These are phyloP conservation scores for Sporothrix protearum DNA, from an alignment of 2,329 filamentous ascomycete genomes.

Conservation along the genomic window DNA sequence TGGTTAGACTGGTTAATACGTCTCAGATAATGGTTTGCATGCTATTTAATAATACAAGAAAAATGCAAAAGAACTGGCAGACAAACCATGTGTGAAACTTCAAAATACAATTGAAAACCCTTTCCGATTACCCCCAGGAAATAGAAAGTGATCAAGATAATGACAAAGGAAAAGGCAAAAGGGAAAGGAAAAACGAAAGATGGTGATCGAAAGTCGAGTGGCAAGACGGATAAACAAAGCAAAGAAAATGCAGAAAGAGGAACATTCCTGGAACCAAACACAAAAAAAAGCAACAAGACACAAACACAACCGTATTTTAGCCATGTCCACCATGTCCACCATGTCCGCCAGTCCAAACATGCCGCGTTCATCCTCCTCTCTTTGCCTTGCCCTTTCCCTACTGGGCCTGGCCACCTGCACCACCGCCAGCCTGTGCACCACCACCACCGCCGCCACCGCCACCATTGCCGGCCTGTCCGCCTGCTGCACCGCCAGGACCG, in stretches of 20 bases:
- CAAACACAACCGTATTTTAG: neutral
- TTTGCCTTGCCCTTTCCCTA: neutral
- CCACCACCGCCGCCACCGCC: conserved; percentile 2
- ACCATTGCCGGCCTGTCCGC: conserved; percentile 23
- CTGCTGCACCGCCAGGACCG: conserved; percentile 16
- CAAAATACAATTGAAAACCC: neutral
- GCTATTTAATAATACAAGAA: neutral
- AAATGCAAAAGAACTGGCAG: neutral
- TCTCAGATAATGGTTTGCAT: neutral
- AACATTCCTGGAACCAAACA: neutral
- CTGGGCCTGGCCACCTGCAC: conserved; percentile 10
- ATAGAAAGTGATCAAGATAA: neutral
- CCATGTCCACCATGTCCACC: neutral
- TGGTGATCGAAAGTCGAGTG: neutral
- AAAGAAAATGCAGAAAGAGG: neutral
- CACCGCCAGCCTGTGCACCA: neutral
- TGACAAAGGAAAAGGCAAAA: neutral
- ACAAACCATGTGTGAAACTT: neutral
- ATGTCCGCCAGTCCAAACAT: neutral
- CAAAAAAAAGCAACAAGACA: neutral
- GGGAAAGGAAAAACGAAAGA: neutral
- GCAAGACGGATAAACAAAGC: neutral
- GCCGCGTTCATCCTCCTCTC: neutral
- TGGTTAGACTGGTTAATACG: no score
- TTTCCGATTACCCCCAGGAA: neutral